Evolutionary conservation across 495 filamentous ascomycete species (phyloP).

Genomic region (Xylaria telfairii): DNA sequence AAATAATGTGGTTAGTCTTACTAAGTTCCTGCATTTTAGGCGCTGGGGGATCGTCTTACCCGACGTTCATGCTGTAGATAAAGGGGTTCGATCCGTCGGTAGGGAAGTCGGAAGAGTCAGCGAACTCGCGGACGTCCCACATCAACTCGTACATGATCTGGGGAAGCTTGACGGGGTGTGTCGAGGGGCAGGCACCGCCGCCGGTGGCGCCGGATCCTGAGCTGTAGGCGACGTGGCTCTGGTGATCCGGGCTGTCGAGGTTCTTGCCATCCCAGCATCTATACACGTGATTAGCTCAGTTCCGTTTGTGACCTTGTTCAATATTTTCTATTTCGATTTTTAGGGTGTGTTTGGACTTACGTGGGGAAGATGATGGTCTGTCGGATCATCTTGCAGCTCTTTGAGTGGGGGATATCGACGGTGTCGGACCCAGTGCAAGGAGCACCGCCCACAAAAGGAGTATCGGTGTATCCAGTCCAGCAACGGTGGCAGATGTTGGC

Average conservation of each 20-base stretch:
- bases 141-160: conserved; percentile 75
- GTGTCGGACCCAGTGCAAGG: conserved; percentile 59
- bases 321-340: neutral
- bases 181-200: conserved; percentile 62
- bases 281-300: conserved; percentile 25
- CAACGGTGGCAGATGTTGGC: conserved; percentile 64
- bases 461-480: conserved; percentile 57
- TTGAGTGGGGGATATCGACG: conserved; percentile 58
- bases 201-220: conserved; percentile 54
- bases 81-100: conserved; percentile 62
- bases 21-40: neutral
- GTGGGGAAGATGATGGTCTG: conserved; percentile 68
- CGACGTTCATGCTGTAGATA: conserved; percentile 57
- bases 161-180: conserved; percentile 68
- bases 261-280: conserved; percentile 62
- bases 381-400: conserved; percentile 61
- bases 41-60: conserved; percentile 41
- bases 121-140: conserved; percentile 64
- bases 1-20: neutral
- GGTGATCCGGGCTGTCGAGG: conserved; percentile 67
- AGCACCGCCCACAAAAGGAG: conserved; percentile 52
- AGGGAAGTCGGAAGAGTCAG: conserved; percentile 61
- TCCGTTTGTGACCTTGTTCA: conserved; percentile 39
- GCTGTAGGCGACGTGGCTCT: conserved; percentile 68
- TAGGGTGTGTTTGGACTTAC: conserved; percentile 29